Evolutionary conservation across 2,329 filamentous ascomycete species (phyloP), one percentile per base, ranked within the genome.

Genomic region (Thielaviopsis musarum): DNA sequence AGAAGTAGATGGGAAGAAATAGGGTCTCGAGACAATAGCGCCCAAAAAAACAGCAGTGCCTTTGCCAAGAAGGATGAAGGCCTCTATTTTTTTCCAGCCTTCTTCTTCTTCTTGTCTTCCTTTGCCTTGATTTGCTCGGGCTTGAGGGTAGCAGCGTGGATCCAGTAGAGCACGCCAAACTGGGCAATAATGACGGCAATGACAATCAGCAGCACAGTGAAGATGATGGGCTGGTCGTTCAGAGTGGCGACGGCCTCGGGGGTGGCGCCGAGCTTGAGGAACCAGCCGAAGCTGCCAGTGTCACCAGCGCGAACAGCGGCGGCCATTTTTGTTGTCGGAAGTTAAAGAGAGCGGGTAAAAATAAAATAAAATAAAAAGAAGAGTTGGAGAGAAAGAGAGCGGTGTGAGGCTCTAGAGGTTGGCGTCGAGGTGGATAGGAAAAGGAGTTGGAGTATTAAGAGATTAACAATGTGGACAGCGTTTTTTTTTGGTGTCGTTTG

Each of bases 201-300:
- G 61, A 79, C 77, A 66, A 80, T 68, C 63, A 82, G 63, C 62
- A 83, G 75, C 63, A 77, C 76, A 64, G 74, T 78, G 70, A 82
- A 81, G 58, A 82, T 72, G 62, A 76, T 71, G 22, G 80, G 79
- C 69, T 83, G 80, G 66, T 82, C 78, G 70, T 82, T 82, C 67
- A 83, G 72, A 58, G 76, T 75, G 63, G 77, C 78, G 65, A 83
- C 77, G 64, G 79, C 79, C 67, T 80, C 70, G 41, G 73, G 71
- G 19, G 80, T 82, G 55, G 79, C 80, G 68, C 80, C 80, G 65
- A 83, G 75, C 61, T 70, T 74, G 65, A 66, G 66, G 64, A 83
- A 76, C 73, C 76, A 83, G 68, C 76, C 77, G 67, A 82, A 82
- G 67, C 78, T 73, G 62, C 74, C 77, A 64, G 54, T 58, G 26